These are phyloP conservation scores for Penicillium sp. DNA, from an alignment of 2,329 filamentous ascomycete genomes.

Conservation along the genomic window DNA sequence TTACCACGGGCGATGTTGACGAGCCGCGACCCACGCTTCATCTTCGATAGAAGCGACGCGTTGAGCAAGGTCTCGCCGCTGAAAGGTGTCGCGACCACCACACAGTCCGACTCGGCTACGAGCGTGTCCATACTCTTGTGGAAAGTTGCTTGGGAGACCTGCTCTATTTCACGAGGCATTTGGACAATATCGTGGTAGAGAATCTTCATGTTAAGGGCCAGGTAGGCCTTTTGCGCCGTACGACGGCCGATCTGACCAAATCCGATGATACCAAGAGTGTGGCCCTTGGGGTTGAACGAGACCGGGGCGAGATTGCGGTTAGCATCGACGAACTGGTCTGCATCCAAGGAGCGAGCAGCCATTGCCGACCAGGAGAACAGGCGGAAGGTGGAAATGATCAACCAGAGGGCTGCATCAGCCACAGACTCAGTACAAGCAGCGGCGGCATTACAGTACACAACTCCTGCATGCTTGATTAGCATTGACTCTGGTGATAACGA, in stretches of 20 bases:
- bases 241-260: constrained; percentile 67
- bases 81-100: constrained; percentile 52
- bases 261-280: constrained; percentile 67
- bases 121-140: constrained; percentile 48
- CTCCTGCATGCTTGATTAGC: constrained; percentile 20
- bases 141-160: constrained; percentile 43
- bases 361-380: constrained; percentile 65
- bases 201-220: constrained; percentile 68
- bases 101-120: constrained; percentile 47
- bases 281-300: constrained; percentile 65
- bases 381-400: constrained; percentile 70
- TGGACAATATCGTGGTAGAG: constrained; percentile 55
- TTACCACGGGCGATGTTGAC: constrained; percentile 57
- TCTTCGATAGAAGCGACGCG: constrained; percentile 45
- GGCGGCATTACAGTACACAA: constrained; percentile 69
- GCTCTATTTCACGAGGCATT: constrained; percentile 42
- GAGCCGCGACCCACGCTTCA: constrained; percentile 53
- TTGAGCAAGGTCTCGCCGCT: constrained; percentile 46
- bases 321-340: constrained; percentile 57
- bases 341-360: constrained; percentile 54
- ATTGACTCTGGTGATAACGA: neutral
- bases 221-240: constrained; percentile 60
- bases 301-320: constrained; percentile 61
- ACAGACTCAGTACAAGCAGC: constrained; percentile 71
- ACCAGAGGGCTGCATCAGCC: constrained; percentile 69